These are phyloP conservation scores for Xylaria flabelliformis DNA, from an alignment of 495 filamentous ascomycete genomes.

Conservation along the genomic window DNA sequence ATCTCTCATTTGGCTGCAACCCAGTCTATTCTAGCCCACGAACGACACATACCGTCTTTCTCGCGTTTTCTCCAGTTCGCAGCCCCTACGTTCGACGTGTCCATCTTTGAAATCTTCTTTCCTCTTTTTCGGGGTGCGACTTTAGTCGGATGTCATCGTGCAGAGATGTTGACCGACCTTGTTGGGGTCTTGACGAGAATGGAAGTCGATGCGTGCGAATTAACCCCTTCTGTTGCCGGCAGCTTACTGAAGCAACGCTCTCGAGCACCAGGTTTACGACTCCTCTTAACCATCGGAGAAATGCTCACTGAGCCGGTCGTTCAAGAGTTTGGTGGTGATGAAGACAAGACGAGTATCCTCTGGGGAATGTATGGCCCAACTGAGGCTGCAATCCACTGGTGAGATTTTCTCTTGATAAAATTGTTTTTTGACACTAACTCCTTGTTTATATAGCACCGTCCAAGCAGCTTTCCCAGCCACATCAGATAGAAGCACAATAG, in stretches of 20 bases:
- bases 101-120: conserved; percentile 89
- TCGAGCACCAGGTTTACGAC: conserved; percentile 64
- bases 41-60: conserved; percentile 73
- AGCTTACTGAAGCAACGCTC: conserved; percentile 67
- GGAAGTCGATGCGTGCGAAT: conserved; percentile 77
- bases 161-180: conserved; percentile 72
- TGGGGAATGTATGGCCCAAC: conserved; percentile 91
- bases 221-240: conserved; percentile 81
- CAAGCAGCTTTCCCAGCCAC: conserved; percentile 43
- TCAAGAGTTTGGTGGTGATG: conserved; percentile 69
- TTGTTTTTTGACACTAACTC: not conserved
- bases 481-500: conserved; percentile 70
- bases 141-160: conserved; percentile 69
- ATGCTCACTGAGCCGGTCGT: conserved; percentile 79
- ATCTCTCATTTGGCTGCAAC: conserved; percentile 78
- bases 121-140: conserved; percentile 72
- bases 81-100: conserved; percentile 86
- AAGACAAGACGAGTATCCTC: conserved; percentile 58
- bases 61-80: conserved; percentile 85
- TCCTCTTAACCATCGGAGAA: conserved; percentile 84
- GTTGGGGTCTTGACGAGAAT: conserved; percentile 65
- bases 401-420: conserved; percentile 20
- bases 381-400: conserved; percentile 79
- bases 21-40: conserved; percentile 78
- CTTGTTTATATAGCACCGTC: conserved; percentile 42